Percentiles rank a stretch among this genome's conserved stretches.
phyloP scores from a whole-genome alignment of 192 early-diverging fungal genomes.

The Mortierella claussenii region DNA sequence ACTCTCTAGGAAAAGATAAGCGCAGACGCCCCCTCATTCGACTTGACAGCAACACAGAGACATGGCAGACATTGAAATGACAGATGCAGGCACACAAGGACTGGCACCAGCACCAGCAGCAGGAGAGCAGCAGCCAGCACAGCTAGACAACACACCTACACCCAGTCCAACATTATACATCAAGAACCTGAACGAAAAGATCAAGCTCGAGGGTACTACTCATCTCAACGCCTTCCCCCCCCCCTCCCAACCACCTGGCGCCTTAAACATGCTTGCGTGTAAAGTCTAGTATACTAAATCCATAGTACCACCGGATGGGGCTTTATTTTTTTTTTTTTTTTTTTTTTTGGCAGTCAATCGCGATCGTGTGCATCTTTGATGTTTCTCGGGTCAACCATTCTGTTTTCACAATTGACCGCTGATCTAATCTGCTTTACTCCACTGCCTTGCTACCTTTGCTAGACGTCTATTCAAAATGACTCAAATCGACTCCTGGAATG shows the following conservation, averaged over 20 bases:
- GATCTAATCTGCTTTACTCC: background rate
- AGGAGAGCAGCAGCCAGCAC: constrained; percentile 13
- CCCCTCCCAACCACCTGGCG: no score
- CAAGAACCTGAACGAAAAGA: constrained; percentile 84
- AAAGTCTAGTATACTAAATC: no score
- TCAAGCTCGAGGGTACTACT: constrained; percentile 65
- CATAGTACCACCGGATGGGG: no score
- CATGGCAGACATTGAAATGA: constrained; percentile 42
- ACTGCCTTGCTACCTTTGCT: background rate
- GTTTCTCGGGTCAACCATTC: no score
- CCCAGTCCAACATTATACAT: constrained; percentile 82
- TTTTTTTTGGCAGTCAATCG: no score
- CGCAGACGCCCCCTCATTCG: no score
- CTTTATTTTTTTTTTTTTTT: no score
- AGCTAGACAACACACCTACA: constrained; percentile 65
- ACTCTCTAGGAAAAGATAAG: no score
- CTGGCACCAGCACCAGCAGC: constrained; percentile 8
- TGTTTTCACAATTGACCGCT: background rate
- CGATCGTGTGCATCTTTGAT: no score
- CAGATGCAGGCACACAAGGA: background rate
- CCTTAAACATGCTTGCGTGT: no score
- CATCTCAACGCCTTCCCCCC: no score
- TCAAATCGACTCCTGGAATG: constrained; percentile 70
- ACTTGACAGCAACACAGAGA: background rate
- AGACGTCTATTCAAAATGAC: constrained; percentile 37